Conservation (phyloP, 768 basidiomycete species). For the Macrocybe gigantea region DNA sequence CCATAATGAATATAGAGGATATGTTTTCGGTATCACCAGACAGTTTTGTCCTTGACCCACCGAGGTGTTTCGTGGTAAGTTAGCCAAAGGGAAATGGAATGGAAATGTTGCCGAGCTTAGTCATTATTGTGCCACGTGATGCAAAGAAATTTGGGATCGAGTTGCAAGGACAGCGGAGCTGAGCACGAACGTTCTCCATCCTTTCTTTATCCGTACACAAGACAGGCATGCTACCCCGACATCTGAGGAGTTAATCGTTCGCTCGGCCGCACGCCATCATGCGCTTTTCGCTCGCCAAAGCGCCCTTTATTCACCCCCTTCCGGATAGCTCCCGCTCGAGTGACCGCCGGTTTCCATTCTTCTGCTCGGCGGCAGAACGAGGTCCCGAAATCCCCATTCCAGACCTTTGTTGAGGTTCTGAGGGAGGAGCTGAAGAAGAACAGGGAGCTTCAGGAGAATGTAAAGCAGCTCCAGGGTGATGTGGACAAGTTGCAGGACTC, state of each 20-base stretch:
- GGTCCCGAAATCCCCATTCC: constrained; percentile 86
- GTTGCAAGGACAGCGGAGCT: too few relatives aligned
- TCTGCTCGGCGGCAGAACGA: constrained; percentile 59
- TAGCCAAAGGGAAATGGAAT: too few relatives aligned
- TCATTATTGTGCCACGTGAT: too few relatives aligned
- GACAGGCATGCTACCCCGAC: constrained; percentile 34
- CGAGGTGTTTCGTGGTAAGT: too few relatives aligned
- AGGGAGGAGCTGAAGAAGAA: constrained; percentile 92
- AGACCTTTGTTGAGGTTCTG: constrained; percentile 92
- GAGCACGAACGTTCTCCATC: too few relatives aligned
- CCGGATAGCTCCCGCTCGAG: constrained; percentile 27
- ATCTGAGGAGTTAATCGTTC: constrained; percentile 33
- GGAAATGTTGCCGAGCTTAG: too few relatives aligned
- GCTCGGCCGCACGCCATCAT: constrained; percentile 25
- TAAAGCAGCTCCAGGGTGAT: constrained; percentile 96
- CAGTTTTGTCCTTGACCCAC: too few relatives aligned
- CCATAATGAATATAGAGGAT: too few relatives aligned
- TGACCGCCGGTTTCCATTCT: constrained; percentile 52
- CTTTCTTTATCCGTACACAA: not conserved
- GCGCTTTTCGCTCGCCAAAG: constrained; percentile 14
- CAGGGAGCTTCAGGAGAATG: constrained; percentile 91
- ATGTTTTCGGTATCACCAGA: too few relatives aligned
- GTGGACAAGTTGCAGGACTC: constrained; percentile 97
- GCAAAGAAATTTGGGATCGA: too few relatives aligned
- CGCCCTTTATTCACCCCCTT: constrained; percentile 25